phyloP scores from a whole-genome alignment of 208 protist genomes.

The Wallacemonas sp. region DNA sequence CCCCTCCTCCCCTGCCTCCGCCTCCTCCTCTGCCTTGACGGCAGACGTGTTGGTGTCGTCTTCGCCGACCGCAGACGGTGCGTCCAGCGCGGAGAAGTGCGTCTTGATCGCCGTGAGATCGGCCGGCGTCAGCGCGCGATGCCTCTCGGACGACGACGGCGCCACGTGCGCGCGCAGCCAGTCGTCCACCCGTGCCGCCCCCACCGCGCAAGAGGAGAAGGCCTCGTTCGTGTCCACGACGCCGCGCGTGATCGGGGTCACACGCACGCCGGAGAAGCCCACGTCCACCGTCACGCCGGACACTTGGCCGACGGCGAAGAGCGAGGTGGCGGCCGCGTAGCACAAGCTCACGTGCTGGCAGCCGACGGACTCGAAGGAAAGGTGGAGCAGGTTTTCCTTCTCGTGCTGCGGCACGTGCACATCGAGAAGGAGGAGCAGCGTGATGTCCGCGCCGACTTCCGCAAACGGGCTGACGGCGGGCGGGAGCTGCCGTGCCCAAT shows the following conservation, averaged over 20 bases:
- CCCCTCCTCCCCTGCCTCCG: background rate
- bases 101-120: constrained; percentile 9
- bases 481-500: constrained; percentile 6
- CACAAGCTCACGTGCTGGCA: constrained; percentile 52
- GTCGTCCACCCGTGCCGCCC: constrained; percentile 12
- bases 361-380: constrained; percentile 64
- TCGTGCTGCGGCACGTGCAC: constrained; percentile 45
- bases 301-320: constrained; percentile 68
- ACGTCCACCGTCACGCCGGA: constrained; percentile 73
- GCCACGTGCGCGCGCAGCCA: constrained; percentile 12
- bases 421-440: constrained; percentile 61
- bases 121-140: too few species aligned
- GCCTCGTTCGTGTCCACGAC: constrained; percentile 42
- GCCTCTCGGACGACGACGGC: constrained; percentile 6
- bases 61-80: background rate
- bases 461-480: background rate
- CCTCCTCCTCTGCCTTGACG: too few species aligned
- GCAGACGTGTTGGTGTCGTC: too few species aligned
- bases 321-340: constrained; percentile 50
- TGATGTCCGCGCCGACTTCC: constrained; percentile 47
- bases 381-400: constrained; percentile 59
- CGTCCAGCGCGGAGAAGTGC: constrained; percentile 26
- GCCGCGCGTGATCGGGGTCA: constrained; percentile 50
- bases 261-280: constrained; percentile 61
- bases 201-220: background rate